A percentile compares a stretch with the other conserved stretches of the same genome.
phyloP scores from a whole-genome alignment of 2,329 filamentous ascomycete genomes.

The Verticillium isaacii region DNA sequence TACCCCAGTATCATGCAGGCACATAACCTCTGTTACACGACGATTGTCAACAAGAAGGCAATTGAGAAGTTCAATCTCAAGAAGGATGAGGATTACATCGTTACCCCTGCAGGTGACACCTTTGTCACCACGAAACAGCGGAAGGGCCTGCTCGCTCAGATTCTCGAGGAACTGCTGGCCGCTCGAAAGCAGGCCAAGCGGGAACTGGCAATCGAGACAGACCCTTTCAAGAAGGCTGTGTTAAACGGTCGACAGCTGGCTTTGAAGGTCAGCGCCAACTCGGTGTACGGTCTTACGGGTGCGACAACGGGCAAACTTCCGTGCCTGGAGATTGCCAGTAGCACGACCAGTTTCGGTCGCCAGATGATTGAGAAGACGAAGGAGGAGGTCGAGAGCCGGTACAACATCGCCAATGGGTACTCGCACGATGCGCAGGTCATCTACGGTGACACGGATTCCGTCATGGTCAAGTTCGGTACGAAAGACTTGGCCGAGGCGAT shows the following conservation, averaged over 20 bases:
- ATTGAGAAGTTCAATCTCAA: slow-evolving; percentile 72
- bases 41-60: slow-evolving; percentile 72
- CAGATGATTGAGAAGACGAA: slow-evolving; percentile 99
- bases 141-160: slow-evolving; percentile 89
- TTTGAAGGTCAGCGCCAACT: slow-evolving; percentile 95
- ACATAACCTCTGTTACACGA: slow-evolving; percentile 97
- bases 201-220: slow-evolving; percentile 81
- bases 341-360: slow-evolving; percentile 92
- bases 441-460: slow-evolving; percentile 97
- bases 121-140: slow-evolving; percentile 86
- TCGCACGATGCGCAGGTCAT: slow-evolving; percentile 93
- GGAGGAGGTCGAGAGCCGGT: slow-evolving; percentile 85
- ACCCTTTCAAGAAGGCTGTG: slow-evolving; percentile 97
- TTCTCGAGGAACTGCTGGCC: slow-evolving; percentile 87
- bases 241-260: slow-evolving; percentile 95
- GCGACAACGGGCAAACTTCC: slow-evolving; percentile 94
- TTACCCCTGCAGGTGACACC: slow-evolving; percentile 90
- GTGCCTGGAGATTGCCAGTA: slow-evolving; percentile 91
- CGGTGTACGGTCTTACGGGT: slow-evolving; percentile 94
- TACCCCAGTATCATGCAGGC: slow-evolving; percentile 99
- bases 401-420: slow-evolving; percentile 92
- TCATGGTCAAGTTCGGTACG: slow-evolving; percentile 98
- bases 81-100: slow-evolving; percentile 92
- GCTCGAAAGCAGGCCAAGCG: slow-evolving; percentile 94
- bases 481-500: slow-evolving; percentile 83